Evolutionary conservation across 371 early-diverging fungal species (phyloP).

Genomic region (Syncephalastrum sp.): DNA sequence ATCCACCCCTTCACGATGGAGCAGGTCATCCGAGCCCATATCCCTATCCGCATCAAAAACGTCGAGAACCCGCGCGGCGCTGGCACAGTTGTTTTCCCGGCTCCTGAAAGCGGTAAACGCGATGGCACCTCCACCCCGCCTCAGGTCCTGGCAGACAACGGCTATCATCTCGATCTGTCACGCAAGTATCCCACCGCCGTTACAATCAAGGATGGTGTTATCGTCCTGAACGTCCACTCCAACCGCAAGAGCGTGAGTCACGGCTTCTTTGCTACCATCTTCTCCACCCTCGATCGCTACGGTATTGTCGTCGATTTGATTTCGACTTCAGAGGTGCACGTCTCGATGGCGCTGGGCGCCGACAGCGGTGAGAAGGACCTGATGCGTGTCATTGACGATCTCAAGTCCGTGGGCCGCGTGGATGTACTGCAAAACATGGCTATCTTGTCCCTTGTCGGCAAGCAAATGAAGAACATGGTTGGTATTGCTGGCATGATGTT

Average conservation of each 20-base stretch:
- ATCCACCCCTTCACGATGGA: constrained; percentile 99
- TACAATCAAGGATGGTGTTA: constrained; percentile 94
- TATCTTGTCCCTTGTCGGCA: constrained; percentile 94
- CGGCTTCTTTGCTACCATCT: constrained; percentile 95
- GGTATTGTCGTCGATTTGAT: constrained; percentile 95
- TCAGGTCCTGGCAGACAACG: constrained; percentile 70
- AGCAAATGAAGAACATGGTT: constrained; percentile 94
- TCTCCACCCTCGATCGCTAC: constrained; percentile 82
- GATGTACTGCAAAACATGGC: constrained; percentile 83
- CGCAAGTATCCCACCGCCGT: constrained; percentile 91
- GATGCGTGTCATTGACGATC: constrained; percentile 64
- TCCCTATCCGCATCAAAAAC: constrained; percentile 98
- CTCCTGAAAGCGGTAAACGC: constrained; percentile 39
- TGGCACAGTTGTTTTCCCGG: constrained; percentile 93
- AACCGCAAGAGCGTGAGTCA: constrained; percentile 93
- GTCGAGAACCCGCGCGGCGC: constrained; percentile 88
- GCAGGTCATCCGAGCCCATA: constrained; percentile 91
- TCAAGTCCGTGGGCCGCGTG: constrained; percentile 33
- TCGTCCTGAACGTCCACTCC: constrained; percentile 92
- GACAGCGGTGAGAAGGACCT: constrained; percentile 63
- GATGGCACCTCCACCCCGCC: constrained; percentile 55
- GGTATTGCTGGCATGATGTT: constrained; percentile 96
- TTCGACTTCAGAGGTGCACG: constrained; percentile 94
- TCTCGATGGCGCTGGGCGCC: constrained; percentile 91
- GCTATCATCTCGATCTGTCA: constrained; percentile 69